A percentile compares a stretch with the other conserved stretches of the same genome.
These are phyloP conservation scores for Tuber magnatum DNA, from an alignment of 495 filamentous ascomycete species.

Conservation along the genomic window DNA sequence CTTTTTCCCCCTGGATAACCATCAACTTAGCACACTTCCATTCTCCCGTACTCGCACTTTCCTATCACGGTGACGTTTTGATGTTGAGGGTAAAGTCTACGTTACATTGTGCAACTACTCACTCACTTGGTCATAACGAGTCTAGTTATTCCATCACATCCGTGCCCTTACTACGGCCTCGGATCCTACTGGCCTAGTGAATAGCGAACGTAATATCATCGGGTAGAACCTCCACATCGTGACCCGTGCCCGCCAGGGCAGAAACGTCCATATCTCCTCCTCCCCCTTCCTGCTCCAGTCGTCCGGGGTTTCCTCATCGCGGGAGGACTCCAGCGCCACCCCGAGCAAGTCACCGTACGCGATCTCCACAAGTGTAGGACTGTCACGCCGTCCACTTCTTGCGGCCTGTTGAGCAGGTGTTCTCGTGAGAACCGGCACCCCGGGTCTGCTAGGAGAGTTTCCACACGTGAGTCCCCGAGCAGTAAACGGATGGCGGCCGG, in stretches of 20 bases:
- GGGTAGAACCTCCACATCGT: neutral
- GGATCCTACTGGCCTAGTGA: neutral
- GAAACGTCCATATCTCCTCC: neutral
- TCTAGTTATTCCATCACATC: too few species aligned
- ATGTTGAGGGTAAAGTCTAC: neutral
- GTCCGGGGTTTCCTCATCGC: too few species aligned
- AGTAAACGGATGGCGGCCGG: neutral
- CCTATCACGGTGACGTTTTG: too few species aligned
- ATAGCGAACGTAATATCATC: neutral
- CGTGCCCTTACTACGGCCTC: neutral
- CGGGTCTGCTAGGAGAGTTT: neutral
- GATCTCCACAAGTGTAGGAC: neutral
- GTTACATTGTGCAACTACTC: neutral
- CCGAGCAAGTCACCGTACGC: too few species aligned
- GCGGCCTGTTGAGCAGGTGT: neutral
- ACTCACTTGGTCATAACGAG: too few species aligned
- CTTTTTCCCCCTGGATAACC: too few species aligned
- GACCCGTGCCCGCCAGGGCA: neutral
- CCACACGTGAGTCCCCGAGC: neutral
- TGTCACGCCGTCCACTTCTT: neutral
- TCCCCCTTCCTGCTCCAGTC: neutral
- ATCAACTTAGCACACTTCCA: too few species aligned
- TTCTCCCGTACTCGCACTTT: too few species aligned
- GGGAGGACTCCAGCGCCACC: too few species aligned
- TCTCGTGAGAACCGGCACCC: neutral